Percentiles rank a stretch among this genome's conserved stretches.
Evolutionary conservation across 2,329 filamentous ascomycete genomes (phyloP).

Genomic region (Aureobasidium sp.): DNA sequence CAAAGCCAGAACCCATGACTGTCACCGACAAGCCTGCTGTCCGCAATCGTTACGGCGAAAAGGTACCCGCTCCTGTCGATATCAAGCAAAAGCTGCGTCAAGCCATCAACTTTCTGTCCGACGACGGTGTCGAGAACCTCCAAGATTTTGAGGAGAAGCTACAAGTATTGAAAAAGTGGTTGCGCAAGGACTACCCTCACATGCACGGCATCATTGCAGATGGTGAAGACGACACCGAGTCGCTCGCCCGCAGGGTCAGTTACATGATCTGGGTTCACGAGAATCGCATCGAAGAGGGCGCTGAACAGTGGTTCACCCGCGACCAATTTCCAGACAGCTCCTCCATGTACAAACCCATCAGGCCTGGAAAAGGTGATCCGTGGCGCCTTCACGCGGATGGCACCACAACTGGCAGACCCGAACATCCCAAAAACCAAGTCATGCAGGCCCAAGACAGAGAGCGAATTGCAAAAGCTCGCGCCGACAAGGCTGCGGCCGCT

Average conservation of each 20-base stretch:
- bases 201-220: not conserved
- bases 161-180: not conserved
- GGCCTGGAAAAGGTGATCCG: not conserved
- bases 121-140: slow-evolving; percentile 12
- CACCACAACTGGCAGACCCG: not conserved
- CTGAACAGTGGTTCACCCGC: slow-evolving; percentile 3
- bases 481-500: not conserved
- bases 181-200: not conserved
- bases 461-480: not conserved
- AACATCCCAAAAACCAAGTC: not conserved
- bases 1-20: not conserved
- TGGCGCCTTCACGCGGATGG: not conserved
- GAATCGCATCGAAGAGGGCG: not conserved
- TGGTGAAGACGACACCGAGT: not conserved
- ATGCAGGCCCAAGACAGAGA: not conserved
- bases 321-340: not conserved
- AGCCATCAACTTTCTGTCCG: slow-evolving; percentile 9
- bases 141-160: slow-evolving; percentile 1
- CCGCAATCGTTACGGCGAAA: slow-evolving; percentile 8
- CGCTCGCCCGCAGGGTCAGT: not conserved
- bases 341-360: not conserved
- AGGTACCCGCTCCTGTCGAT: not conserved
- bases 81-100: not conserved
- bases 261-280: slow-evolving; percentile 1
- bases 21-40: slow-evolving; percentile 10